Base-by-base conservation (phyloP, 495 filamentous ascomycete genomes). In the Sabuloglossum arenarium region DNA sequence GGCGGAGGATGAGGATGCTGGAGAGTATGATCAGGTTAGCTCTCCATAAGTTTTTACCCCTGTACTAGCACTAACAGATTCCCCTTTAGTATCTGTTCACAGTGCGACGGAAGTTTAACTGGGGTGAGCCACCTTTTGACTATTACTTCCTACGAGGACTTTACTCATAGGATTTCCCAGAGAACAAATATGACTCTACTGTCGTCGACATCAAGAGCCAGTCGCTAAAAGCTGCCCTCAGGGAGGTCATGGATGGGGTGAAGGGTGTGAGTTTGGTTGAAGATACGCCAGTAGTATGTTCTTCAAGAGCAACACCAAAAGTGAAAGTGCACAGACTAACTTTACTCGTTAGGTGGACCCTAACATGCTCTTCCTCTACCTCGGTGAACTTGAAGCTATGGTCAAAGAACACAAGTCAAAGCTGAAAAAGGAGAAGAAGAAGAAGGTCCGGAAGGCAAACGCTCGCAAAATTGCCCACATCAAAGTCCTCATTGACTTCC, bases 151-250 rank as follows among this genome's bases (percentile, higher is more conserved):
- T 47, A 12, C n/a, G 12, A 47, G 6, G 2, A 3, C n/a, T 9
- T 47, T 8, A n/a, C 45, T 47, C 3, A 47, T 14, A 47, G 24
- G 12, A 23, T 47, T 8, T 24, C 12, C 5, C n/a, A 47, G 45
- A 94, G 62, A 85, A 87, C 60, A 89, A 89, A 63, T 89, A 88
- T 63, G 70, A 77, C 58, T 75, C 80, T 29, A 91, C 86, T 0
- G 71, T 81, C 25, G 78, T 95, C 34, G 86, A 94, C 61, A 85
- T 95, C 67, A 94, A 93, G 68, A 89, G 85, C 59, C 85, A 85
- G 59, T 70, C 76, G 54, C 73, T 95, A 3, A 81, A 81, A 10
- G 81, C 87, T 56, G 80, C 79, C 23, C 70, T 95, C 14, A 70
- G 73, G 54, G 80, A 82, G 56, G 78, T 94, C 43, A 78, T 94